These are phyloP conservation scores for Cryomyces antarcticus DNA, from an alignment of 495 filamentous ascomycete species.

Conservation along the genomic window DNA sequence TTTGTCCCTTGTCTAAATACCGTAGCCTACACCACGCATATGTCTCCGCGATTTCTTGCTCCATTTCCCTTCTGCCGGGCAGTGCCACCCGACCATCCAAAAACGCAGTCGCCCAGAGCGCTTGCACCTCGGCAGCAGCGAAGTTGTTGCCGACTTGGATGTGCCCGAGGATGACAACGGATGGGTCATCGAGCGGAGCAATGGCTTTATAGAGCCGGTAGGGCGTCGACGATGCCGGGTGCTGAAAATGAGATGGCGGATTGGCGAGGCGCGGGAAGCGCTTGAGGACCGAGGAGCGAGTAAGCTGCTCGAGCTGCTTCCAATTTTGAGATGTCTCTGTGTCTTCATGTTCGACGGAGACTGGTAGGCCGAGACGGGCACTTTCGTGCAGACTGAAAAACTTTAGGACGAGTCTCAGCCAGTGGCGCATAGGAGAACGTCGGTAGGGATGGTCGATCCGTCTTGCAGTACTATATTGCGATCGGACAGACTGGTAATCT, in stretches of 20 bases:
- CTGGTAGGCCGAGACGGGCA: too few species aligned
- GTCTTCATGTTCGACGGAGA: not conserved
- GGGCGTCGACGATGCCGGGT: conserved; percentile 19
- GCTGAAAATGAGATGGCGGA: not conserved
- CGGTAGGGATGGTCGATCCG: conserved; percentile 12
- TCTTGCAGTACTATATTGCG: conserved; percentile 9
- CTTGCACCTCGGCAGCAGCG: conserved; percentile 22
- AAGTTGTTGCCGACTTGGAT: conserved; percentile 17
- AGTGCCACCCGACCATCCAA: conserved; percentile 14
- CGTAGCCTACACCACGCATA: conserved; percentile 18
- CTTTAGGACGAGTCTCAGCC: too few species aligned
- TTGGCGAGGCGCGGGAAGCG: conserved; percentile 17
- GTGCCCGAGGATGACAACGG: conserved; percentile 24
- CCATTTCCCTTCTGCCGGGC: conserved; percentile 12
- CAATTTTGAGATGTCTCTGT: not conserved
- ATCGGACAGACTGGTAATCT: conserved; percentile 10
- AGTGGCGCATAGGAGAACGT: conserved; percentile 22
- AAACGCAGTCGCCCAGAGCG: conserved; percentile 24
- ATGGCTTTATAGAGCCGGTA: conserved; percentile 22
- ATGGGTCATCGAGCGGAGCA: conserved; percentile 18
- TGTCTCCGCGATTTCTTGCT: conserved; percentile 16
- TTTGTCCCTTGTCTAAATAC: conserved; percentile 19
- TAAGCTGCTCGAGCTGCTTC: not conserved
- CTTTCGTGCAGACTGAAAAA: too few species aligned
- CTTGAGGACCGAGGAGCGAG: conserved; percentile 7